Conservation (phyloP, 176 grass and related monocot genomes). For the Thinopyrum elongatum region DNA sequence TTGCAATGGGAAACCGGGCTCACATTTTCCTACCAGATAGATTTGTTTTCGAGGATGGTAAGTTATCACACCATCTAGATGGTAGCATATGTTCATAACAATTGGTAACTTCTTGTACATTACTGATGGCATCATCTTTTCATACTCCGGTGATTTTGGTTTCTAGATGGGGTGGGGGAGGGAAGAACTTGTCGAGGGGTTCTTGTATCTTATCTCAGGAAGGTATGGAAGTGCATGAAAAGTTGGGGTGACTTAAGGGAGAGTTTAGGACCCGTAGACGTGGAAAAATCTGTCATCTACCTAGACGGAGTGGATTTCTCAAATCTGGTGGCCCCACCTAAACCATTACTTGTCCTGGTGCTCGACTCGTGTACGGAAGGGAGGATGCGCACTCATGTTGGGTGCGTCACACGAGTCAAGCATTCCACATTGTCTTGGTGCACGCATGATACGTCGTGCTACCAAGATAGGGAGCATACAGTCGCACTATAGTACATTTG, state of each 20-base stretch:
- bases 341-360: neutral
- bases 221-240: neutral
- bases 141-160: neutral
- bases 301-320: too few relatives aligned
- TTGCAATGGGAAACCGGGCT: neutral
- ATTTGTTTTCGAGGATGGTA: neutral
- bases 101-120: neutral
- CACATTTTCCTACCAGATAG: neutral
- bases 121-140: neutral
- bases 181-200: neutral
- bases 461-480: neutral
- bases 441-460: neutral
- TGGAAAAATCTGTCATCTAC: neutral
- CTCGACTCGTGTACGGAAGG: neutral
- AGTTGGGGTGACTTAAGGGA: neutral
- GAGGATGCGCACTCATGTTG: neutral
- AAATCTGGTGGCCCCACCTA: too few relatives aligned
- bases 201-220: neutral
- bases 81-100: neutral
- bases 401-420: neutral
- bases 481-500: neutral
- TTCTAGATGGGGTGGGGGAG: neutral
- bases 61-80: neutral
- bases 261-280: neutral
- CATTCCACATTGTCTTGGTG: neutral